These are phyloP conservation scores for Suillus decipiens DNA, from an alignment of 768 basidiomycete genomes.

Conservation along the genomic window DNA sequence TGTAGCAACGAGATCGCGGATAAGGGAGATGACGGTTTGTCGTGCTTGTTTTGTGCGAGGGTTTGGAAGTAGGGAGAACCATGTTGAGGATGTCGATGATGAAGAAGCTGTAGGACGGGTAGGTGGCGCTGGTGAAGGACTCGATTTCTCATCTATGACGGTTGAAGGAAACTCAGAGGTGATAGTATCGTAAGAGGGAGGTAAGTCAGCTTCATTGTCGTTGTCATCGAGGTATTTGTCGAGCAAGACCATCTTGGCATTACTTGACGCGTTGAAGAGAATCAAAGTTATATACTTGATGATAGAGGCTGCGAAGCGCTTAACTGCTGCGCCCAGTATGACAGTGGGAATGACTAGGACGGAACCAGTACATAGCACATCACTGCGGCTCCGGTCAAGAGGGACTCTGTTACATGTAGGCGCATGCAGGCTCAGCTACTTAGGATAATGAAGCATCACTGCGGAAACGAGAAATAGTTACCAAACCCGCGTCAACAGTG, in stretches of 20 bases:
- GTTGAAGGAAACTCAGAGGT: background rate
- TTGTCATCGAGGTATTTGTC: conserved; percentile 21
- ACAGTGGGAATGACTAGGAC: background rate
- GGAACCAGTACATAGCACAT: too few relatives aligned
- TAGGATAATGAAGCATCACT: too few relatives aligned
- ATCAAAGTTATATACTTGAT: background rate
- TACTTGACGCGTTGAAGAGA: background rate
- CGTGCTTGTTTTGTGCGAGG: conserved; percentile 48
- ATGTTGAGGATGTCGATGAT: conserved; percentile 9
- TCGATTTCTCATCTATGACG: conserved; percentile 19
- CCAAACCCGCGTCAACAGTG: too few relatives aligned
- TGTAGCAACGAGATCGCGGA: conserved; percentile 55
- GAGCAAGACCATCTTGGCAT: conserved; percentile 18
- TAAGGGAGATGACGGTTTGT: conserved; percentile 50
- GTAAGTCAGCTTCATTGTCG: conserved; percentile 14
- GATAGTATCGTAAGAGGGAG: conserved; percentile 29
- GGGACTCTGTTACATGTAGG: too few relatives aligned
- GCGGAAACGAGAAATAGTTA: too few relatives aligned
- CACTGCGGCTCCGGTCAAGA: too few relatives aligned
- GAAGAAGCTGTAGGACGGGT: background rate
- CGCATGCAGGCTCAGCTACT: too few relatives aligned
- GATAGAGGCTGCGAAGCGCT: background rate
- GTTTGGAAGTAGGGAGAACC: conserved; percentile 22
- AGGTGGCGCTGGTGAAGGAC: background rate
- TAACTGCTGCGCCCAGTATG: background rate